Base-by-base conservation (phyloP, 1,284 basidiomycete genomes). In the Microbotryum lychnidis-dioicae region DNA sequence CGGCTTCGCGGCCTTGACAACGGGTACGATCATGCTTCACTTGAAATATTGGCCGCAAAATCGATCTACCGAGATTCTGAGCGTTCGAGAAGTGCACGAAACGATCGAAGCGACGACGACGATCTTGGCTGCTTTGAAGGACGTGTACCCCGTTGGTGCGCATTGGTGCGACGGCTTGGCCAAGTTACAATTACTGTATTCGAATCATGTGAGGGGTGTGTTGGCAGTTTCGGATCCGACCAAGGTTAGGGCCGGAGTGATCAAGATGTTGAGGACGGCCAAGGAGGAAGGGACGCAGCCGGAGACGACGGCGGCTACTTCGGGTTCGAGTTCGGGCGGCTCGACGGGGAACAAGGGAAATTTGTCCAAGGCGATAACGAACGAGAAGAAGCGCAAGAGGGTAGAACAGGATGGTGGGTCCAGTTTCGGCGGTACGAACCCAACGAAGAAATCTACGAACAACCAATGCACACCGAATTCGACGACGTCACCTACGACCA, bases 151-250 rank as follows among this genome's bases (percentile, higher is more conserved):
- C 3, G 66, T 68, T 47, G 67, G 64, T 16, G 57, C 60, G 6
- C 50, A 58, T 27, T 69, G 67, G 67, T 64, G 63, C 52, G 67
- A 69, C 18, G 56, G 58, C 29, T 60, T 69, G 45, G 56, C 65
- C 7, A 62, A 62, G 49, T 61, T 69, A 3, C 50, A 61, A 18
- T 48, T 69, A 12, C 60, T 66, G 47, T 66, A 64, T 58, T 61
- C 56, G n/a, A 48, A 47, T 4, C 31, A 46, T 23, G 25, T n/a
- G 9, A 33, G 20, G 4, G 67, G 65, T 10, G 61, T 62, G n/a
- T 54, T 69, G 57, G 65, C 64, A 25, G 57, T 66, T 45, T 42
- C 37, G 37, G 67, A 69, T 45, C 65, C 67, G 7, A 27, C 61
- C 56, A 58, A 63, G 54, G 63, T 69, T 14, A 62, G 67, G n/a